These are phyloP conservation scores for Lasiosphaeris hirsuta DNA, from an alignment of 495 filamentous ascomycete genomes.

Conservation along the genomic window DNA sequence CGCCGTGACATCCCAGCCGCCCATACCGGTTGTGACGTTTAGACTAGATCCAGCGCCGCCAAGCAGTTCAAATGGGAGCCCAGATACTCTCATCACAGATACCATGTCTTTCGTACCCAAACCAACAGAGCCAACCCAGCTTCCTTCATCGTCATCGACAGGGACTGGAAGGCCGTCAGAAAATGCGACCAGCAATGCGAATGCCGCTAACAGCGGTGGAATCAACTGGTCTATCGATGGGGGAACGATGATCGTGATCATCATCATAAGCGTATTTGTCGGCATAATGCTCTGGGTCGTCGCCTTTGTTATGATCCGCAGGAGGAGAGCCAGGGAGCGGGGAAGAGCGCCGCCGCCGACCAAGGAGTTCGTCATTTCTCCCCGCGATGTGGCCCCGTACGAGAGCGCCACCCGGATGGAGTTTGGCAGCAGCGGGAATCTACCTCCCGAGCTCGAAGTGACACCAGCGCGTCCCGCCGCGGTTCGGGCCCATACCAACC, in stretches of 20 bases:
- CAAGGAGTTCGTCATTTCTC: background rate
- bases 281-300: constrained; percentile 25
- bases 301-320: constrained; percentile 20
- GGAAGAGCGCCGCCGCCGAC: background rate
- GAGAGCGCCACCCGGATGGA: background rate
- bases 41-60: background rate
- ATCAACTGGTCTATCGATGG: constrained; percentile 12
- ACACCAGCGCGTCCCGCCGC: background rate
- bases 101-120: background rate
- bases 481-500: no score
- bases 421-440: background rate
- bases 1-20: background rate
- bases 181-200: background rate
- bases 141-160: background rate
- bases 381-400: background rate
- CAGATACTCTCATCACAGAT: no score
- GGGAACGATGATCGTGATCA: constrained; percentile 27
- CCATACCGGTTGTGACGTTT: background rate
- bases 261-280: constrained; percentile 29
- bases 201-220: background rate
- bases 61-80: no score
- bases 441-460: background rate
- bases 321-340: constrained; percentile 25
- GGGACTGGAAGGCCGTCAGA: background rate
- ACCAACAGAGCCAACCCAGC: background rate